phyloP scores from a whole-genome alignment of 2,329 filamentous ascomycete genomes.

The Scedosporium apiospermum region DNA sequence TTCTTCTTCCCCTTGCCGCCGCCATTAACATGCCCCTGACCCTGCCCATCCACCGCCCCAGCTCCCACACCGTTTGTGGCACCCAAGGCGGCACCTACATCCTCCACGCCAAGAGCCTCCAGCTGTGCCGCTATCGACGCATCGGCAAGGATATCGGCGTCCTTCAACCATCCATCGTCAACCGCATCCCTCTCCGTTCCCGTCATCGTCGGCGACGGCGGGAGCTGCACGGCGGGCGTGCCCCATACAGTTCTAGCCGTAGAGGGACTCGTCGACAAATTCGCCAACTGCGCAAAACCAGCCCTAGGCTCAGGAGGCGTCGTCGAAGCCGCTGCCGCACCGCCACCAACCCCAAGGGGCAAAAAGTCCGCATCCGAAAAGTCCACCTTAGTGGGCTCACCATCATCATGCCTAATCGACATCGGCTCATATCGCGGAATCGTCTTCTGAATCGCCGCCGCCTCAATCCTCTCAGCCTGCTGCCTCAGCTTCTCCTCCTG shows the following conservation, averaged over 20 bases:
- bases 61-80: conserved; percentile 12
- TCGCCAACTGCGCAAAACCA: conserved; percentile 60
- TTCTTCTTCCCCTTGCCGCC: conserved; percentile 39
- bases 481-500: conserved; percentile 80
- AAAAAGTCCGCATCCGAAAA: conserved; percentile 17
- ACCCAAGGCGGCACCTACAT: conserved; percentile 11
- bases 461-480: conserved; percentile 72
- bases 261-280: conserved; percentile 67
- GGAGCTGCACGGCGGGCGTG: conserved; percentile 54
- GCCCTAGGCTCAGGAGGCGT: conserved; percentile 47
- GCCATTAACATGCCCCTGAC: background rate
- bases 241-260: conserved; percentile 84
- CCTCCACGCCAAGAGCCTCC: conserved; percentile 39
- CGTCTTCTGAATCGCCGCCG: conserved; percentile 52
- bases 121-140: conserved; percentile 53
- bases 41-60: conserved; percentile 17
- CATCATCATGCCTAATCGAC: conserved; percentile 31
- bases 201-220: conserved; percentile 41
- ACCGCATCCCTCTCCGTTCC: conserved; percentile 19
- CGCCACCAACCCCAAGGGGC: background rate
- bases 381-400: conserved; percentile 20
- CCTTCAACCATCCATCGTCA: conserved; percentile 81
- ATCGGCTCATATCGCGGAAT: conserved; percentile 25
- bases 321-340: conserved; percentile 19
- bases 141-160: conserved; percentile 60